These are phyloP conservation scores for Colletotrichum somersetense DNA, from an alignment of 2,329 filamentous ascomycete genomes.

Conservation along the genomic window DNA sequence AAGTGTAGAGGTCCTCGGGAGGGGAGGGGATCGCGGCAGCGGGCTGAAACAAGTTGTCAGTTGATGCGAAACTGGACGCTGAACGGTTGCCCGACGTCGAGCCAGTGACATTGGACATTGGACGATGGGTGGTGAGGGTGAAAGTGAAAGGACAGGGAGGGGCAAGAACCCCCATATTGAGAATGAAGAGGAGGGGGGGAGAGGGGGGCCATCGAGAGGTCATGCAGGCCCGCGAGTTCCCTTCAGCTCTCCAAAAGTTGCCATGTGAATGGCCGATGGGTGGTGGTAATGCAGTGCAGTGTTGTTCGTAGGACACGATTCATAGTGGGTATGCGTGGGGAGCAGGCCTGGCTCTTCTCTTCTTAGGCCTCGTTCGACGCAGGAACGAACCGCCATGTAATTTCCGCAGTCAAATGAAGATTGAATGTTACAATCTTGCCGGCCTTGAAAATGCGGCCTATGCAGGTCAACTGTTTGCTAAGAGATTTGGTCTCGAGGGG, in stretches of 20 bases:
- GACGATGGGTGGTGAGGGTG: background rate
- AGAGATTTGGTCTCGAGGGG: constrained; percentile 13
- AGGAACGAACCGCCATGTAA: constrained; percentile 30
- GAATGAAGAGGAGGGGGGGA: background rate
- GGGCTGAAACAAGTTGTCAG: constrained; percentile 34
- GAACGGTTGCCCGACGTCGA: constrained; percentile 11
- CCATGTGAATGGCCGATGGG: constrained; percentile 6
- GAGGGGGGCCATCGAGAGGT: constrained; percentile 11
- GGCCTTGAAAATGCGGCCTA: constrained; percentile 20
- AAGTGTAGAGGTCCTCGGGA: background rate
- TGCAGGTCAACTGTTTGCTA: constrained; percentile 27
- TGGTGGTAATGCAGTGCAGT: background rate
- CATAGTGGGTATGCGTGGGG: background rate
- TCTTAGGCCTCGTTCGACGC: constrained; percentile 26
- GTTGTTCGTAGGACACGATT: background rate
- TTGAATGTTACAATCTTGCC: constrained; percentile 32
- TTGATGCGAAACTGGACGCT: constrained; percentile 27
- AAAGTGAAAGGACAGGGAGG: too few species aligned
- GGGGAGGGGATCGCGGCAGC: constrained; percentile 23
- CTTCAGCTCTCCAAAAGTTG: constrained; percentile 7
- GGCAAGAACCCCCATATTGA: background rate
- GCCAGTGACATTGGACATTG: constrained; percentile 17
- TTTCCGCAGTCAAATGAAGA: constrained; percentile 37
- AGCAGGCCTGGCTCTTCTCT: constrained; percentile 1
- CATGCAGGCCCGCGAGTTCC: constrained; percentile 2